A percentile compares a stretch with the other conserved stretches of the same genome.
These are phyloP conservation scores for Marasmius tenuissimus DNA, from an alignment of 1,284 basidiomycete genomes.

Conservation along the genomic window DNA sequence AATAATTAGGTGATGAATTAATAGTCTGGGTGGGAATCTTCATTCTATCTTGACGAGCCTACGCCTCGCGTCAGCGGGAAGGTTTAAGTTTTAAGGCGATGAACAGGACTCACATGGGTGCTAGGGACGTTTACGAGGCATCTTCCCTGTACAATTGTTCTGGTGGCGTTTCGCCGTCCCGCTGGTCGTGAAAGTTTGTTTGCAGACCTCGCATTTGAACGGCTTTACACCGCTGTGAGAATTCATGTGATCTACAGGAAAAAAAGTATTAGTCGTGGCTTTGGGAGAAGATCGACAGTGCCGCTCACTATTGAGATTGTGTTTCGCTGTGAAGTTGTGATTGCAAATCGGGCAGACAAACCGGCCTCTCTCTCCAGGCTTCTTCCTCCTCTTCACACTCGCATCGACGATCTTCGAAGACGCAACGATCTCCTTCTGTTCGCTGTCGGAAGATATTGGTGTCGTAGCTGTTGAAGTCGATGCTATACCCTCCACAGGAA, in stretches of 20 bases:
- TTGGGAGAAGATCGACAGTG: no score
- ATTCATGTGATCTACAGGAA: background rate
- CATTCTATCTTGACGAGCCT: no score
- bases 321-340: background rate
- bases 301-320: background rate
- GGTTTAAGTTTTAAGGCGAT: background rate
- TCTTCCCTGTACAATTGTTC: background rate
- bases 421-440: background rate
- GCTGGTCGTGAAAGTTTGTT: constrained; percentile 1
- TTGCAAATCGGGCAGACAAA: background rate
- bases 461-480: background rate
- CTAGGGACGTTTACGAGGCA: constrained; percentile 1
- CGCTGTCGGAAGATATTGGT: background rate
- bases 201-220: background rate
- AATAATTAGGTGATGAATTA: background rate
- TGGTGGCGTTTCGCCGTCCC: constrained; percentile 5
- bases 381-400: constrained; percentile 2
- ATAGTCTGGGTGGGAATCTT: no score
- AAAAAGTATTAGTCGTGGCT: background rate
- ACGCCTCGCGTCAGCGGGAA: no score
- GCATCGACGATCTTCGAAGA: background rate
- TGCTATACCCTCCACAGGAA: background rate
- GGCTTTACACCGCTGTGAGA: background rate
- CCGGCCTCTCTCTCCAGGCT: background rate
- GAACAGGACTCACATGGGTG: background rate